These are phyloP conservation scores for Primulina eburnea DNA, from an alignment of 257 asterid genomes.

Conservation along the genomic window DNA sequence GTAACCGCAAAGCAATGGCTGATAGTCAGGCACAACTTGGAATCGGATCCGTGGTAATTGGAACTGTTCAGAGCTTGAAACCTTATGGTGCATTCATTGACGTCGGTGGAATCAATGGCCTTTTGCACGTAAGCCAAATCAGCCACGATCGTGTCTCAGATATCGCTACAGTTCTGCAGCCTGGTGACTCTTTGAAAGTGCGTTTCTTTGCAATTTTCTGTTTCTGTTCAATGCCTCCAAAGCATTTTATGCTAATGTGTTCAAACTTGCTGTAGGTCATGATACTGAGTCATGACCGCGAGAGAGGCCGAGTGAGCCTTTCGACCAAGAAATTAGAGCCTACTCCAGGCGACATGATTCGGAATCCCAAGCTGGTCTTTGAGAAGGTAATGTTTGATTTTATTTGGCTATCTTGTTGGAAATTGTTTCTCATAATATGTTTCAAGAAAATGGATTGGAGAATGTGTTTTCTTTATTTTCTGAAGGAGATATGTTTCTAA, in stretches of 20 bases:
- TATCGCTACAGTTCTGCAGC: constrained; percentile 86
- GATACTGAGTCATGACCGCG: constrained; percentile 98
- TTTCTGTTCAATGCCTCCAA: neutral
- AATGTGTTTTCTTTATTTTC: too few species aligned
- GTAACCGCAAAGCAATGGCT: constrained; percentile 97
- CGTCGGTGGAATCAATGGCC: constrained; percentile 93
- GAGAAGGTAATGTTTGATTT: constrained; percentile 59
- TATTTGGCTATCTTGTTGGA: neutral
- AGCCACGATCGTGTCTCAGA: constrained; percentile 96
- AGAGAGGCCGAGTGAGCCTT: constrained; percentile 94
- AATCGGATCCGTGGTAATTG: constrained; percentile 86
- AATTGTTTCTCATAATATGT: too few species aligned
- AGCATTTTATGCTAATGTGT: constrained; percentile 19
- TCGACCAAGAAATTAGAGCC: constrained; percentile 98
- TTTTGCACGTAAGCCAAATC: constrained; percentile 91
- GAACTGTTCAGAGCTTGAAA: constrained; percentile 92
- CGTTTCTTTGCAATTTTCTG: constrained; percentile 7
- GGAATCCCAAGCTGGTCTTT: constrained; percentile 89
- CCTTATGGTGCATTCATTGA: constrained; percentile 98
- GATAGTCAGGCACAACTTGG: constrained; percentile 98
- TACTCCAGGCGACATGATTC: constrained; percentile 98
- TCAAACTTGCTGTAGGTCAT: constrained; percentile 57
- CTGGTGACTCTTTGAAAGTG: constrained; percentile 94
- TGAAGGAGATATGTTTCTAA: neutral
- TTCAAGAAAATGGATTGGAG: neutral